phyloP scores from a whole-genome alignment of 768 basidiomycete species.

The Phlebiopsis flavidoalba region DNA sequence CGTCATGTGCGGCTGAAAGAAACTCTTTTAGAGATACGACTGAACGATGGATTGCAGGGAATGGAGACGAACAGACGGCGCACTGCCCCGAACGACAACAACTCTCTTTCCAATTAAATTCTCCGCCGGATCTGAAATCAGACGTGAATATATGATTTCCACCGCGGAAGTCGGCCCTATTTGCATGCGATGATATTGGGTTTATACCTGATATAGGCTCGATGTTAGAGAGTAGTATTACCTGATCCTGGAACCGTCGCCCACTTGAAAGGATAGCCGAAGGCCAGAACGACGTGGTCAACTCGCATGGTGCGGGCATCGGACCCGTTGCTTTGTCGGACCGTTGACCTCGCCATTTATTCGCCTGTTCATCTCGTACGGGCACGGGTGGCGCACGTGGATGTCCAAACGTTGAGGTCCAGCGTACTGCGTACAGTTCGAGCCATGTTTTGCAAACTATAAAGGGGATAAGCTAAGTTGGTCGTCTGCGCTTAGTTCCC shows the following conservation, averaged over 20 bases:
- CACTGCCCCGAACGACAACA: conserved; percentile 62
- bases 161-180: conserved; percentile 58
- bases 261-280: conserved; percentile 30
- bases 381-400: conserved; percentile 25
- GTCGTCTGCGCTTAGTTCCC: background rate
- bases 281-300: conserved; percentile 33
- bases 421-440: conserved; percentile 53
- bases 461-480: background rate
- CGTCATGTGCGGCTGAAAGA: conserved; percentile 38
- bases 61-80: conserved; percentile 39
- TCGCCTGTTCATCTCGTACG: conserved; percentile 14
- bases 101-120: conserved; percentile 67
- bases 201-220: conserved; percentile 23
- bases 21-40: background rate
- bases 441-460: conserved; percentile 65
- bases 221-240: conserved; percentile 34
- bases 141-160: conserved; percentile 55
- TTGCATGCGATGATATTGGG: background rate
- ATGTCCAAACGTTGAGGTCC: conserved; percentile 64
- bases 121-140: conserved; percentile 43
- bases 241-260: conserved; percentile 56
- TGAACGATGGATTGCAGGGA: background rate
- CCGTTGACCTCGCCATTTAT: conserved; percentile 25
- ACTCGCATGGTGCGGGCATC: conserved; percentile 24
- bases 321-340: conserved; percentile 28